Conservation (phyloP, 495 filamentous ascomycete species). For the Lichenothelia convexa region DNA sequence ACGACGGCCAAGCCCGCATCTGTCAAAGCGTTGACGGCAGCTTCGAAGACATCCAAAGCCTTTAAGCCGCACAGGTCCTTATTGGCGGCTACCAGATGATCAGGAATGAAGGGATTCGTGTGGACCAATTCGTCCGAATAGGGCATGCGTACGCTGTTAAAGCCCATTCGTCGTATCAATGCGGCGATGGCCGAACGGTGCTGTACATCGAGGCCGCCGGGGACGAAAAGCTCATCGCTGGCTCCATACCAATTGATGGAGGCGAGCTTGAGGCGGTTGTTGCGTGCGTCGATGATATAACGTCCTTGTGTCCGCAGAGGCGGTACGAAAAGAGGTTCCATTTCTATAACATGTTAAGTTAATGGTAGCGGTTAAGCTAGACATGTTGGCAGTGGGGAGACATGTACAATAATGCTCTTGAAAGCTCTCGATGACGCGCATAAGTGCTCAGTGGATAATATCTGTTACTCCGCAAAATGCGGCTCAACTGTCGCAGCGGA, state of each 20-base stretch:
- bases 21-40: slow-evolving; percentile 34
- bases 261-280: slow-evolving; percentile 33
- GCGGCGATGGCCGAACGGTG: slow-evolving; percentile 36
- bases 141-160: slow-evolving; percentile 45
- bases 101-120: slow-evolving; percentile 29
- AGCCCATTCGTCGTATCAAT: slow-evolving; percentile 33
- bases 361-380: no score
- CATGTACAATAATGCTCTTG: no score
- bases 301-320: slow-evolving; percentile 35
- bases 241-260: slow-evolving; percentile 48
- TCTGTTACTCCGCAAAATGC: no score
- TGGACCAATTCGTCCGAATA: slow-evolving; percentile 44
- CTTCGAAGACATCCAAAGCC: slow-evolving; percentile 36
- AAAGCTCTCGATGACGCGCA: no score
- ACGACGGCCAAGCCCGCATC: slow-evolving; percentile 38
- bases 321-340: slow-evolving; percentile 11
- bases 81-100: slow-evolving; percentile 31
- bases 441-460: no score
- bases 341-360: no score
- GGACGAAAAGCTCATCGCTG: slow-evolving; percentile 40
- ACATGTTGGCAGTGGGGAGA: no score
- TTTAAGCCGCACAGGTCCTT: slow-evolving; percentile 30
- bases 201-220: slow-evolving; percentile 37
- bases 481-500: no score
- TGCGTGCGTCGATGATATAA: slow-evolving; percentile 34